Evolutionary conservation across 169 alveolate species (phyloP).

Genomic region (Cryptosporidium ubiquitum): DNA sequence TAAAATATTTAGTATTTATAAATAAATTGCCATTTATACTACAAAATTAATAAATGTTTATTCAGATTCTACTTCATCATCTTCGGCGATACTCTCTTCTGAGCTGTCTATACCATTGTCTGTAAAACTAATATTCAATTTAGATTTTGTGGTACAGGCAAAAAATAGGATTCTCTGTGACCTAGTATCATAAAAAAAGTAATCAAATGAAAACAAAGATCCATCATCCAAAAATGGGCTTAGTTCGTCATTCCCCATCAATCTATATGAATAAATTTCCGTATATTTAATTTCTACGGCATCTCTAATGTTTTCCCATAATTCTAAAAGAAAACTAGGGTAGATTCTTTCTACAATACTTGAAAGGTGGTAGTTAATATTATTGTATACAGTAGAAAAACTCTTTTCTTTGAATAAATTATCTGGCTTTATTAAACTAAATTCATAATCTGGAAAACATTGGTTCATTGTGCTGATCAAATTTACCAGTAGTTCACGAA

Average conservation of each 20-base stretch:
- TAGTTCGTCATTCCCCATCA: slow-evolving; percentile 69
- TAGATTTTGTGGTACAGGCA: slow-evolving; percentile 69
- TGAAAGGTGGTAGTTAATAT: slow-evolving; percentile 76
- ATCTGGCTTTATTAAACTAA: slow-evolving; percentile 80
- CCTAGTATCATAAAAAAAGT: slow-evolving; percentile 62
- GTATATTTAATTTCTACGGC: slow-evolving; percentile 65
- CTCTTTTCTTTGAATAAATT: slow-evolving; percentile 73
- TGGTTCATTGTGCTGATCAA: slow-evolving; percentile 79
- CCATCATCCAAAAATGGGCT: slow-evolving; percentile 69
- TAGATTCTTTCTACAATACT: slow-evolving; percentile 77
- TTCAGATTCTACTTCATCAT: slow-evolving; percentile 28
- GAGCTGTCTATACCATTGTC: not conserved
- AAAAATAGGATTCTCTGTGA: slow-evolving; percentile 50
- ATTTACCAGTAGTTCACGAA: slow-evolving; percentile 77
- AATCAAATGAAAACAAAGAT: slow-evolving; percentile 62
- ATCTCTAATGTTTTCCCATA: slow-evolving; percentile 75
- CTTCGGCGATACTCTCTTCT: not conserved
- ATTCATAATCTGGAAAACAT: slow-evolving; percentile 82
- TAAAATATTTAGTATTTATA: not conserved
- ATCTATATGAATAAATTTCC: slow-evolving; percentile 49
- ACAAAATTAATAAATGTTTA: not conserved
- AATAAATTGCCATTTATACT: not conserved
- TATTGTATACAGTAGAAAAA: slow-evolving; percentile 73
- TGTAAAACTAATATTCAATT: not conserved
- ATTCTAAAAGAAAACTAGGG: slow-evolving; percentile 77